A percentile compares a stretch with the other conserved stretches of the same genome.
phyloP scores from a whole-genome alignment of 495 filamentous ascomycete genomes.

The Chaetomium cochliodes region DNA sequence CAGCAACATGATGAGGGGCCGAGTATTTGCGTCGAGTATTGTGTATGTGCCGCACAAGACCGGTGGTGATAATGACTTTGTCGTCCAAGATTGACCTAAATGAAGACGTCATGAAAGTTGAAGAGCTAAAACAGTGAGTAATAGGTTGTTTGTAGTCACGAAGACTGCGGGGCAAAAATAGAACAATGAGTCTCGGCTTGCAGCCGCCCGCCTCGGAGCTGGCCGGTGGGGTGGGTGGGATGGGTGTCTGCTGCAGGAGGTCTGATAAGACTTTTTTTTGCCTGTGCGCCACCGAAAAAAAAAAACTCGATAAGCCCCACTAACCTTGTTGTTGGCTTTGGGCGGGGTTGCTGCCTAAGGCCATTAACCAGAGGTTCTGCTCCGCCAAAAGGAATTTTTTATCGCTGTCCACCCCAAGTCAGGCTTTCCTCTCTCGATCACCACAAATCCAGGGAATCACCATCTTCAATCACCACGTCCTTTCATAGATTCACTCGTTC shows the following conservation, averaged over 20 bases:
- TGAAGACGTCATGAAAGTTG: too few relatives aligned
- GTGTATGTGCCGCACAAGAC: too few relatives aligned
- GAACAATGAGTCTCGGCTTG: too few relatives aligned
- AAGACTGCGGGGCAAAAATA: background rate
- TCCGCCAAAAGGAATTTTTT: slow-evolving; percentile 36
- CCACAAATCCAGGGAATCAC: slow-evolving; percentile 33
- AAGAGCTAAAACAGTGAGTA: too few relatives aligned
- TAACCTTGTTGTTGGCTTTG: slow-evolving; percentile 17
- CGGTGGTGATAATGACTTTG: too few relatives aligned
- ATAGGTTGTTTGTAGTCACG: background rate
- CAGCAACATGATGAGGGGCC: slow-evolving; percentile 27
- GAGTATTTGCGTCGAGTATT: background rate
- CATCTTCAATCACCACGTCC: slow-evolving; percentile 32
- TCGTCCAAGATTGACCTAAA: too few relatives aligned
- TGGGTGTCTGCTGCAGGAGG: too few relatives aligned
- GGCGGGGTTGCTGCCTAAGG: slow-evolving; percentile 36
- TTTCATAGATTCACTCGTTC: slow-evolving; percentile 46
- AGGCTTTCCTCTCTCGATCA: slow-evolving; percentile 36
- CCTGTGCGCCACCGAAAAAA: slow-evolving; percentile 4
- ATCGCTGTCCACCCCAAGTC: slow-evolving; percentile 23
- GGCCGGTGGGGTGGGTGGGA: too few relatives aligned
- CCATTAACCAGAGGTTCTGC: slow-evolving; percentile 29
- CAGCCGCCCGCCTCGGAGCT: too few relatives aligned
- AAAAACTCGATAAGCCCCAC: slow-evolving; percentile 18
- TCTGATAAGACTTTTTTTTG: slow-evolving; percentile 10